Percentiles rank a stretch among this genome's conserved stretches.
phyloP scores from a whole-genome alignment of 139 green algal species.

The Dunaliella primolecta region DNA sequence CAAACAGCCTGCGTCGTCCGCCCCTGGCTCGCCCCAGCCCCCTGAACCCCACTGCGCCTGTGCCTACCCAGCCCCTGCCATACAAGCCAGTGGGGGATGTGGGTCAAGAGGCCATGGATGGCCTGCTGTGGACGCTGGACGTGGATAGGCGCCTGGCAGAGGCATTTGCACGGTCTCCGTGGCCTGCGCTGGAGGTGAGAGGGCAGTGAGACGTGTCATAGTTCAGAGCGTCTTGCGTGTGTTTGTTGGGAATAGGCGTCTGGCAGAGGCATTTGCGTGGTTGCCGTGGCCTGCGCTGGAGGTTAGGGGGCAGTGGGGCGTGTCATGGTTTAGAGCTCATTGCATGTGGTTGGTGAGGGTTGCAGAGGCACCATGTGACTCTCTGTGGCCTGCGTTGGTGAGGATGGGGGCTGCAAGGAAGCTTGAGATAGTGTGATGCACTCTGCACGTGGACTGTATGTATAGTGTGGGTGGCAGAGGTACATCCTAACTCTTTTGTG shows the following conservation, averaged over 20 bases:
- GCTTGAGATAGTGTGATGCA: too few relatives aligned
- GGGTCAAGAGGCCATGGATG: slow-evolving; percentile 49
- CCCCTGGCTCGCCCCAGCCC: neutral
- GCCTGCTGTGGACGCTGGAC: slow-evolving; percentile 26
- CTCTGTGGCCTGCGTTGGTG: too few relatives aligned
- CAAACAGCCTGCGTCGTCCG: slow-evolving; percentile 23
- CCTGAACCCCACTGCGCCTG: neutral
- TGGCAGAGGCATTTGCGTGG: slow-evolving; percentile 47
- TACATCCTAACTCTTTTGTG: too few relatives aligned
- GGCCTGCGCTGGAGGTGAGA: slow-evolving; percentile 31
- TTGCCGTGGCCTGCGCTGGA: slow-evolving; percentile 38
- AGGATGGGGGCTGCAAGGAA: too few relatives aligned
- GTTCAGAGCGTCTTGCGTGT: too few relatives aligned
- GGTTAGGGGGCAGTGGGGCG: too few relatives aligned
- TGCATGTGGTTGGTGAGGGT: too few relatives aligned
- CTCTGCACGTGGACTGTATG: too few relatives aligned
- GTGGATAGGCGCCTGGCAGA: slow-evolving; percentile 41
- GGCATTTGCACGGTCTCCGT: slow-evolving; percentile 41
- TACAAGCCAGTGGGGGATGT: slow-evolving; percentile 46
- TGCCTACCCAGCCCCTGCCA: slow-evolving; percentile 5
- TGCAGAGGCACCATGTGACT: too few relatives aligned
- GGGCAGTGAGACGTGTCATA: too few relatives aligned
- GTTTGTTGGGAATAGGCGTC: slow-evolving; percentile 35
- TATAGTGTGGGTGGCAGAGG: too few relatives aligned
- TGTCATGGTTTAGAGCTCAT: too few relatives aligned